Evolutionary conservation across 352 stramenopile species (phyloP).

Genomic region (Globisporangium viniferum): DNA sequence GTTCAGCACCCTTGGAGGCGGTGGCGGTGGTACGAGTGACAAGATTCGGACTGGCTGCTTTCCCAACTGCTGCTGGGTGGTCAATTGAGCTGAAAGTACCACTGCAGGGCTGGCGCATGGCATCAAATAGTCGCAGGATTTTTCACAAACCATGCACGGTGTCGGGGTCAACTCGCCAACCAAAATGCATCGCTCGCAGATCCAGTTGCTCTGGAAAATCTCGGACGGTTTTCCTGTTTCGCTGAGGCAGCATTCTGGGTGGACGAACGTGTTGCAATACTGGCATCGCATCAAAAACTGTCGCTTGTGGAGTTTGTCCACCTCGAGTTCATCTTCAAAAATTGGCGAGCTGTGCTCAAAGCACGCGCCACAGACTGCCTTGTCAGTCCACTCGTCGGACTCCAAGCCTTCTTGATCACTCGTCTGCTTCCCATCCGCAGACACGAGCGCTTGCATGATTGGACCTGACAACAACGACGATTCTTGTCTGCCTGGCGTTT

Average conservation of each 20-base stretch:
- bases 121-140: constrained; percentile 78
- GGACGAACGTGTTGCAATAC: constrained; percentile 81
- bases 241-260: constrained; percentile 78
- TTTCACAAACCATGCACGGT: constrained; percentile 62
- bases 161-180: constrained; percentile 34
- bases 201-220: constrained; percentile 80
- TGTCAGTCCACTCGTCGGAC: constrained; percentile 58
- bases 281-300: constrained; percentile 86
- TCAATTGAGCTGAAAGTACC: background rate
- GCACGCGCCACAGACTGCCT: constrained; percentile 68
- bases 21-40: background rate
- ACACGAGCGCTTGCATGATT: constrained; percentile 53
- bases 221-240: constrained; percentile 53
- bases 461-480: constrained; percentile 46
- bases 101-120: constrained; percentile 36
- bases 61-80: constrained; percentile 9
- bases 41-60: background rate
- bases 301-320: constrained; percentile 58
- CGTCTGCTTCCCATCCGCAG: constrained; percentile 29
- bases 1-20: background rate
- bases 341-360: constrained; percentile 69
- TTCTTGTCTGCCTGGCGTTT: constrained; percentile 14
- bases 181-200: constrained; percentile 76
- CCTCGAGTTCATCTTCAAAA: constrained; percentile 35
- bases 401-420: constrained; percentile 15